Conservation (phyloP, 805 yeast genomes). For the Hanseniaspora nectarophila region DNA sequence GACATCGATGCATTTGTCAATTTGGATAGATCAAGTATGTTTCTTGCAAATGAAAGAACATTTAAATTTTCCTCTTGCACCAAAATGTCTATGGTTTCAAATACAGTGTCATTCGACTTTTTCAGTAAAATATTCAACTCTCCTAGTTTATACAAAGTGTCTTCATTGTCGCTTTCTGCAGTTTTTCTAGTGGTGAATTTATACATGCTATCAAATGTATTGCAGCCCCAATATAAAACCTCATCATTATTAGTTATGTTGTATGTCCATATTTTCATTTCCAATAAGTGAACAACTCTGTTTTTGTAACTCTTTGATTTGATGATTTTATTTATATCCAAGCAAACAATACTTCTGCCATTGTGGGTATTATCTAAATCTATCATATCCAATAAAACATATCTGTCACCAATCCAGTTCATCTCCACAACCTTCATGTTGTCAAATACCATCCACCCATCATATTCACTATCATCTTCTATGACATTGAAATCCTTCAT, state of each 20-base stretch:
- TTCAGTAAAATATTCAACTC: constrained; percentile 22
- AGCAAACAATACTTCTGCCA: constrained; percentile 8
- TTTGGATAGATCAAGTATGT: constrained; percentile 1
- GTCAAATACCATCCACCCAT: constrained; percentile 23
- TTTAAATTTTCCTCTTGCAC: constrained; percentile 22
- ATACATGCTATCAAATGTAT: background rate
- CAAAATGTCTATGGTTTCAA: constrained; percentile 23
- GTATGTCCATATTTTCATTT: constrained; percentile 14
- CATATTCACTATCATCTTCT: background rate
- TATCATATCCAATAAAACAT: constrained; percentile 22
- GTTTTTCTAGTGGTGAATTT: background rate
- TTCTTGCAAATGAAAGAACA: constrained; percentile 16
- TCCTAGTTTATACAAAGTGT: constrained; percentile 22
- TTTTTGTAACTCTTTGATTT: background rate
- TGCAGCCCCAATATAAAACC: constrained; percentile 8
- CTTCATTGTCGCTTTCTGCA: constrained; percentile 14
- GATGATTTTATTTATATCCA: constrained; percentile 3
- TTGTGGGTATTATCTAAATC: constrained; percentile 16
- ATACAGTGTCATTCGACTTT: constrained; percentile 14
- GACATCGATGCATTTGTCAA: background rate
- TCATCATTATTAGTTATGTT: constrained; percentile 1
- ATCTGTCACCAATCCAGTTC: constrained; percentile 27
- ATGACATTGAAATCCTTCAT: constrained; percentile 19
- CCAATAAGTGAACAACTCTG: constrained; percentile 3
- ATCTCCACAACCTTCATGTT: constrained; percentile 22